A percentile compares a stretch with the other conserved stretches of the same genome.
Evolutionary conservation across 441 rosid genomes (phyloP).

Genomic region (Populus tomentosa): DNA sequence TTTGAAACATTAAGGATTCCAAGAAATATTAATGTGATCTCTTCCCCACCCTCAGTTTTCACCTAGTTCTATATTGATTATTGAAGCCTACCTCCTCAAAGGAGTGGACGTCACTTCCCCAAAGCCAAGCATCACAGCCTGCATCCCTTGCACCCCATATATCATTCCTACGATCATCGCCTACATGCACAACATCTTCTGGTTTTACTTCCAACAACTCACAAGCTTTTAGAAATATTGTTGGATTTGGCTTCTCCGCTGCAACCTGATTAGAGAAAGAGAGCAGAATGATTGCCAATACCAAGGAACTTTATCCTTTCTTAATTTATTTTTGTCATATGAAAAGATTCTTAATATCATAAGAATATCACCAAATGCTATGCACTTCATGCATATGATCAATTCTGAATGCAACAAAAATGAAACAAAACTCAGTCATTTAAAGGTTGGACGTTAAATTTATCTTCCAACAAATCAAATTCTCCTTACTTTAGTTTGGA

Average conservation of each 20-base stretch:
- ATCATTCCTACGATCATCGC: constrained; percentile 96
- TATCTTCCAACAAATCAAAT: neutral
- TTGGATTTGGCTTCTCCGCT: constrained; percentile 98
- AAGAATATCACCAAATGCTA: neutral
- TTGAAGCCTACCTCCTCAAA: constrained; percentile 58
- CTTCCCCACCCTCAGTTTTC: neutral
- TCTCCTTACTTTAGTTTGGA: neutral
- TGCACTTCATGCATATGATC: neutral
- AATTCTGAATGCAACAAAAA: neutral
- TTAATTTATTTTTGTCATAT: neutral
- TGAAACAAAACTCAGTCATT: neutral
- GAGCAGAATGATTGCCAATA: neutral
- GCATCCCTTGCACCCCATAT: constrained; percentile 98
- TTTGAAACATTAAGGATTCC: neutral
- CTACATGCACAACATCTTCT: constrained; percentile 91
- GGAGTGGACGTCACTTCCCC: constrained; percentile 92
- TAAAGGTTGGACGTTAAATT: neutral
- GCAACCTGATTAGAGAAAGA: constrained; percentile 47
- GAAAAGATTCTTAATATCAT: neutral
- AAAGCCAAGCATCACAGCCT: constrained; percentile 97
- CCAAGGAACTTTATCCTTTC: neutral
- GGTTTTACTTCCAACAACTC: constrained; percentile 77
- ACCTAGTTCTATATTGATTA: constrained; percentile 1
- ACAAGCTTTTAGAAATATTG: constrained; percentile 86
- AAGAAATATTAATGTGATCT: neutral